A percentile compares a stretch with the other conserved stretches of the same genome.
Conservation (phyloP, 306 rosid genomes). For the Dryas octopetala region DNA sequence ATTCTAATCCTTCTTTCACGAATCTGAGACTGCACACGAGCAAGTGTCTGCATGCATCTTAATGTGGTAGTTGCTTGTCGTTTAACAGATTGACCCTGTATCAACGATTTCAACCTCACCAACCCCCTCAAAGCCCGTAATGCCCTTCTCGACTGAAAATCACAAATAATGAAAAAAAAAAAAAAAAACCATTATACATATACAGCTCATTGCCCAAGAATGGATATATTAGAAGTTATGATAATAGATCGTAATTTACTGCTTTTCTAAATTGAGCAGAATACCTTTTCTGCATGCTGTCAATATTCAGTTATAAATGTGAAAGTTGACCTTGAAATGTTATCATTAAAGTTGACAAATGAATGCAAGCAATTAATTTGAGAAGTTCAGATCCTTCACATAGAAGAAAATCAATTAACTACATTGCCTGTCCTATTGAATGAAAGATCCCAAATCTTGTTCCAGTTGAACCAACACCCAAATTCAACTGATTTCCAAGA, state of each 20-base stretch:
- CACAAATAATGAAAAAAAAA: slow-evolving; percentile 2
- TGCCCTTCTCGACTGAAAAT: slow-evolving; percentile 72
- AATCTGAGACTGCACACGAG: slow-evolving; percentile 74
- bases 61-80: slow-evolving; percentile 74
- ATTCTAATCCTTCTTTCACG: slow-evolving; percentile 68
- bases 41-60: slow-evolving; percentile 88
- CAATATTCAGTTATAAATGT: slow-evolving; percentile 2
- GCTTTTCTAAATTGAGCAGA: slow-evolving; percentile 14
- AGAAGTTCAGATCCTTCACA: background rate
- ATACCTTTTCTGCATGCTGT: slow-evolving; percentile 4
- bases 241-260: background rate
- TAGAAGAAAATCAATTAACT: slow-evolving; percentile 2
- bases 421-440: background rate
- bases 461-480: slow-evolving; percentile 1
- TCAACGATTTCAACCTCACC: slow-evolving; percentile 73
- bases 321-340: slow-evolving; percentile 2
- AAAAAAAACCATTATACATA: background rate
- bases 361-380: background rate
- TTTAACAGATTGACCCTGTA: slow-evolving; percentile 76
- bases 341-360: background rate
- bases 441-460: background rate
- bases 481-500: slow-evolving; percentile 6
- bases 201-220: slow-evolving; percentile 8
- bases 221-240: background rate
- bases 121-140: slow-evolving; percentile 74